A percentile compares a stretch with the other conserved stretches of the same genome.
Conservation (phyloP, 768 basidiomycete species). For the Sutorius australiensis region DNA sequence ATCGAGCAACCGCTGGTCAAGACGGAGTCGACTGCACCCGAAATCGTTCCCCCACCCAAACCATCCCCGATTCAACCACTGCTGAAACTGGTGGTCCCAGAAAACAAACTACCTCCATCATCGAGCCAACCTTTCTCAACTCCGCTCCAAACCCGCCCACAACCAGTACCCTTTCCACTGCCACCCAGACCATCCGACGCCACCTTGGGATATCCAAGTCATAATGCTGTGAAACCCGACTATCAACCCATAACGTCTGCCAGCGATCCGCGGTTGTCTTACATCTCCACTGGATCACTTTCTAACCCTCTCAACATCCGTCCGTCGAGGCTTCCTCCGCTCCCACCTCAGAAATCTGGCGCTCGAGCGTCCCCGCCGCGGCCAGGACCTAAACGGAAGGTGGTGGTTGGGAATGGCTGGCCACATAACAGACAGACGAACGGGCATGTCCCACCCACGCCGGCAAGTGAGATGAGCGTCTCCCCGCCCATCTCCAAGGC, state of each 20-base stretch:
- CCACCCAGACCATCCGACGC: constrained; percentile 18
- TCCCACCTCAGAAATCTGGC: constrained; percentile 4
- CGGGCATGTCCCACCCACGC: constrained; percentile 17
- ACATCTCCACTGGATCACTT: constrained; percentile 40
- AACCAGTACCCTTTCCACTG: constrained; percentile 9
- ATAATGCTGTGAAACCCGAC: constrained; percentile 19
- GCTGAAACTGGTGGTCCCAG: constrained; percentile 9
- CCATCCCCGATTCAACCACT: constrained; percentile 9
- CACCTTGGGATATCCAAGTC: constrained; percentile 8
- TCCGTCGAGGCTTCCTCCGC: constrained; percentile 37
- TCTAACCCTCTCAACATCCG: constrained; percentile 55
- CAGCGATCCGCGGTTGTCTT: constrained; percentile 31
- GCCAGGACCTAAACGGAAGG: constrained; percentile 17
- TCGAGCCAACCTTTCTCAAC: constrained; percentile 6
- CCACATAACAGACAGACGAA: constrained; percentile 33
- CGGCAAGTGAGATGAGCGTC: constrained; percentile 1
- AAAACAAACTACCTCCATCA: constrained; percentile 8
- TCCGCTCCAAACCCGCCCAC: constrained; percentile 11
- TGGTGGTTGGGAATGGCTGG: constrained; percentile 49
- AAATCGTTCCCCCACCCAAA: constrained; percentile 12
- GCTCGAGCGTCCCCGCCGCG: constrained; percentile 13
- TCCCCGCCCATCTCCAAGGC: constrained; percentile 18
- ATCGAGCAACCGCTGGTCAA: constrained; percentile 17
- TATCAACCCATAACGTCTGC: constrained; percentile 30
- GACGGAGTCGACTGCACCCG: constrained; percentile 13